Percentiles rank a stretch among this genome's conserved stretches.
phyloP scores from a whole-genome alignment of 805 yeast species.

The Yarrowia hollandica region DNA sequence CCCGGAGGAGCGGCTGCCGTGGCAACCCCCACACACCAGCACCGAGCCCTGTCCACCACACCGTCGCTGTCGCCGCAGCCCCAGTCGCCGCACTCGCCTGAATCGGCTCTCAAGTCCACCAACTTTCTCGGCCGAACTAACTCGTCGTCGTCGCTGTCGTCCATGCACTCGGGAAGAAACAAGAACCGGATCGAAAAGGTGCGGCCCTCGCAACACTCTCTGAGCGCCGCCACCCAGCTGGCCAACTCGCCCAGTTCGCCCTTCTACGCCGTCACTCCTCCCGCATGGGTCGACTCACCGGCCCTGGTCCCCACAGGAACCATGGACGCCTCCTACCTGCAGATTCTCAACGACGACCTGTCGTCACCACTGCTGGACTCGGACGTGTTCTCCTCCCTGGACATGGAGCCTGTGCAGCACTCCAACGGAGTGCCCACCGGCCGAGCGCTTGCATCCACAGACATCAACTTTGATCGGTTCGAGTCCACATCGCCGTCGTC shows the following conservation, averaged over 20 bases:
- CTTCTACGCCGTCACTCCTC: slow-evolving; percentile 20
- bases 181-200: slow-evolving; percentile 23
- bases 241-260: slow-evolving; percentile 23
- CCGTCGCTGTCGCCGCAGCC: slow-evolving; percentile 21
- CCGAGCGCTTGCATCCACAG: slow-evolving; percentile 14
- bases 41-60: not conserved
- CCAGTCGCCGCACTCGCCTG: slow-evolving; percentile 18
- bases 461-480: slow-evolving; percentile 7
- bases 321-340: slow-evolving; percentile 14
- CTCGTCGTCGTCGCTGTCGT: slow-evolving; percentile 21
- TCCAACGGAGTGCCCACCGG: not conserved
- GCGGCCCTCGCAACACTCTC: slow-evolving; percentile 9
- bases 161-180: slow-evolving; percentile 10
- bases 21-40: not conserved
- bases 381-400: slow-evolving; percentile 12
- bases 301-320: slow-evolving; percentile 1
- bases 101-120: slow-evolving; percentile 6
- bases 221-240: slow-evolving; percentile 1
- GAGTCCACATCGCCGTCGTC: slow-evolving; percentile 24
- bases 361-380: slow-evolving; percentile 23
- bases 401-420: slow-evolving; percentile 1
- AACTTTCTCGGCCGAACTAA: slow-evolving; percentile 16
- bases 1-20: too few relatives aligned
- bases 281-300: slow-evolving; percentile 25
- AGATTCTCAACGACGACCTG: slow-evolving; percentile 16